Evolutionary conservation across 495 filamentous ascomycete species (phyloP), one percentile per base, ranked within the genome.

Genomic region (Amniculicola lignicola): DNA sequence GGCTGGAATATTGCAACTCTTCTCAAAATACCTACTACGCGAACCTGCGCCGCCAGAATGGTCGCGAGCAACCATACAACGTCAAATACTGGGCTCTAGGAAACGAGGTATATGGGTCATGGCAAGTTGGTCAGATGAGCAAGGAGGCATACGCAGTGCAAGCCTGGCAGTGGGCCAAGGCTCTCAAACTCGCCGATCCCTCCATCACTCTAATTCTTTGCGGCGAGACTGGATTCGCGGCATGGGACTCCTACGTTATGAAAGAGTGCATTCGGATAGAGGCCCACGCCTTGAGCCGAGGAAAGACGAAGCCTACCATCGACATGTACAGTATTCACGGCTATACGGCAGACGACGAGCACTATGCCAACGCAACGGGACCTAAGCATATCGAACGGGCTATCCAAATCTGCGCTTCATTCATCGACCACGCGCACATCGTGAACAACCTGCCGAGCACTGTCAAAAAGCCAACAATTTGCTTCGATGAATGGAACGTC

Each of bases 401-500:
- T 2, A 90, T 91, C 59, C 75, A 87, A 65, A 85, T 87, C 41
- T 74, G 83, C 0, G 79, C 79, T 3, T 70, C 73, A 0, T 71
- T 89, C 1, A 88, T 89, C 57, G 86, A 89, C 64, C 79, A 89
- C 5, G 87, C 87, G 0, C 73, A 85, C 12, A 85, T 88, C 67
- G 82, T 88, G 67, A 83, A 82, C 57, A 65, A 67, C 2, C 79
- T 88, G 1, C 72, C 82, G 0, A 71, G 77, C 2, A 69, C 74
- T 3, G 77, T 81, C 22, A 77, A 78, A 10, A 69, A 74, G 11
- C 83, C 79, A 11, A 84, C 75, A 28, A 88, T 91, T 67, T 90
- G 87, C 70, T 90, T 90, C 66, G 87, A 91, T 67, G 87, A 89
- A 68, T 90, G 87, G 87, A 88, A 91, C 69, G 85, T 89, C 11